These are phyloP conservation scores for Zelonia costaricensis DNA, from an alignment of 208 protist species.

Conservation along the genomic window DNA sequence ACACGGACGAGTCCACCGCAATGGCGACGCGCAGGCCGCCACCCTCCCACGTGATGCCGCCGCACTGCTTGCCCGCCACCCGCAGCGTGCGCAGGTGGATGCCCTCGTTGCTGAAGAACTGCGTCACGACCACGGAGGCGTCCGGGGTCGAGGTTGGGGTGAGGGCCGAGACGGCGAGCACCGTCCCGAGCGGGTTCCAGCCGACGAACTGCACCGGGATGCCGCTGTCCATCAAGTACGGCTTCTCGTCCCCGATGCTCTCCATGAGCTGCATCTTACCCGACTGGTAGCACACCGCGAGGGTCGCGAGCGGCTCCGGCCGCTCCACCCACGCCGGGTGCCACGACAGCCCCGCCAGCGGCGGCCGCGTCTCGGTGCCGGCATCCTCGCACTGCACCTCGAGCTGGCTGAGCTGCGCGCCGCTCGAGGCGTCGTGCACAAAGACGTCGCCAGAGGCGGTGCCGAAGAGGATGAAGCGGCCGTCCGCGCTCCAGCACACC, in stretches of 20 bases:
- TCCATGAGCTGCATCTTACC: constrained; percentile 94
- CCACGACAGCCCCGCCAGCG: constrained; percentile 81
- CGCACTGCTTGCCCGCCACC: constrained; percentile 85
- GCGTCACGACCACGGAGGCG: constrained; percentile 61
- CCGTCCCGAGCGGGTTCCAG: constrained; percentile 95
- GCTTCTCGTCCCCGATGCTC: constrained; percentile 81
- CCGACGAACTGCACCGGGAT: constrained; percentile 68
- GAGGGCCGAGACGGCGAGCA: constrained; percentile 89
- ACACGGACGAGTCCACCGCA: constrained; percentile 95
- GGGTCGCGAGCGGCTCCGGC: constrained; percentile 69
- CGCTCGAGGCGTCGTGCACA: constrained; percentile 85
- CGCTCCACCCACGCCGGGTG: constrained; percentile 86
- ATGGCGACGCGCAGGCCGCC: constrained; percentile 93
- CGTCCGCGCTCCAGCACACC: constrained; percentile 96
- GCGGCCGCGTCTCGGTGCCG: neutral
- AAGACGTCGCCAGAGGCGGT: constrained; percentile 86
- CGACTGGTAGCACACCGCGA: constrained; percentile 89
- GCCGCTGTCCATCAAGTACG: constrained; percentile 92
- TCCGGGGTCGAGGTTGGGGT: constrained; percentile 23
- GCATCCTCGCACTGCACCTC: constrained; percentile 47
- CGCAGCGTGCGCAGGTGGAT: constrained; percentile 92
- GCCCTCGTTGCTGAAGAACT: constrained; percentile 95
- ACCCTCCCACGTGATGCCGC: constrained; percentile 94
- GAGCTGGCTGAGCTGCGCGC: constrained; percentile 80
- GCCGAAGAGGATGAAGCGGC: constrained; percentile 91